Base-by-base conservation (phyloP, 1,284 basidiomycete genomes). In the Exsudoporus floridanus region DNA sequence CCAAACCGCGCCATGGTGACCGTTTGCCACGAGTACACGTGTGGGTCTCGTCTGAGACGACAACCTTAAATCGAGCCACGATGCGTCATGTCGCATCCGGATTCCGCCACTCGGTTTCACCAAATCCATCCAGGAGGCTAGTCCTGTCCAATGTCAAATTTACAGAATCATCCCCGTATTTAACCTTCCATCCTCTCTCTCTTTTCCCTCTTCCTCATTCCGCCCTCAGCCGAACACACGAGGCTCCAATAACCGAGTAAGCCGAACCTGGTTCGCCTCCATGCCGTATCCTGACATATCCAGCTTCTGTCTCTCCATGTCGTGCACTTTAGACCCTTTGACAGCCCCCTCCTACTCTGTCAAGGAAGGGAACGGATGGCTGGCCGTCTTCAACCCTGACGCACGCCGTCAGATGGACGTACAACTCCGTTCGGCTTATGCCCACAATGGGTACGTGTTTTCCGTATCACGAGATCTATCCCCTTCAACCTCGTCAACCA, bases 331-430 rank as follows among this genome's bases (percentile, higher is more conserved):
- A 5, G 71, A 74, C 52, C 70, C 70, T 7, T 42, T 49, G 25
- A 69, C 62, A 7, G 61, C 65, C 13, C 67, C 65, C 12, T 46
- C 61, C 10, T 71, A 71, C 43, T 73, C 66, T 28, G 43, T 73
- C 59, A 73, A 73, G 49, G 70, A 74, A 50, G 70, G 71, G 21
- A 46, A 57, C 10, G 70, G 72, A 3, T 71, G 72, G 70, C 52
- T 72, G 1, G 70, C 66, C 36, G 67, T 73, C 31, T 71, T 71
- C 55, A 71, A 74, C 55, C 60, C 71, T 40, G 58, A 61, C 31
- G 69, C 61, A 16, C 66, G 50, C 7, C 67, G 70, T 52, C 72
- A 71, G 55, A 70, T 74, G 72, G 69, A 73, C 48, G 63, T 72
- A 39, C 69, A 69, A 46, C 60, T 66, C 46, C 49, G 43, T 27